These are phyloP conservation scores for Pleoardoris graminearum DNA, from an alignment of 2,329 filamentous ascomycete species.

Conservation along the genomic window DNA sequence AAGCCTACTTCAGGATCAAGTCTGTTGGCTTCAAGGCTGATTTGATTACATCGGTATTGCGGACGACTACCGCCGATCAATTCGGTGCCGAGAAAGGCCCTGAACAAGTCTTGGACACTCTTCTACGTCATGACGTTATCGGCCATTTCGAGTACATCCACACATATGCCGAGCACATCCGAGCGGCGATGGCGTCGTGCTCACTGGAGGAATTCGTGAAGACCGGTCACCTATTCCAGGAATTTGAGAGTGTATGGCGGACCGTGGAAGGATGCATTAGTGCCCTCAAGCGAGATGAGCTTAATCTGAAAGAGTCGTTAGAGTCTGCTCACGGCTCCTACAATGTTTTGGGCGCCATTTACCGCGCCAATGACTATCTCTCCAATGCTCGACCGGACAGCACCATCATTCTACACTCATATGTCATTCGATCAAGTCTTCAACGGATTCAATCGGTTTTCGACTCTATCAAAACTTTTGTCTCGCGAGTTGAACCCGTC, in stretches of 20 bases:
- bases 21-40: conserved; percentile 77
- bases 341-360: conserved; percentile 3
- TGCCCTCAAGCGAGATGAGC: conserved; percentile 71
- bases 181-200: conserved; percentile 76
- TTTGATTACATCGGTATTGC: conserved; percentile 6
- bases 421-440: conserved; percentile 12
- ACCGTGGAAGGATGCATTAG: conserved; percentile 9
- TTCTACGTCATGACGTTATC: conserved; percentile 66
- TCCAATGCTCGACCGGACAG: conserved; percentile 12
- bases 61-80: neutral
- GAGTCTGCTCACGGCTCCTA: conserved; percentile 68
- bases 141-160: conserved; percentile 85
- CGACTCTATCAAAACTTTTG: conserved; percentile 7
- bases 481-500: conserved; percentile 2
- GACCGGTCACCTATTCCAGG: conserved; percentile 64
- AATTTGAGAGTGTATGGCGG: conserved; percentile 6
- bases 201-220: conserved; percentile 74
- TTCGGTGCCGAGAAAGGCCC: conserved; percentile 55
- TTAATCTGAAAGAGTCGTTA: conserved; percentile 80
- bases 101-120: conserved; percentile 74
- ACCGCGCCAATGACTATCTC: neutral
- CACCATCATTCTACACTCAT: conserved; percentile 9
- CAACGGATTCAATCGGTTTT: conserved; percentile 12
- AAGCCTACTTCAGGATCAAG: conserved; percentile 85
- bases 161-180: conserved; percentile 80